Base-by-base conservation (phyloP, 1,139 yeast species). In the Kluyveromyces sp. region DNA sequence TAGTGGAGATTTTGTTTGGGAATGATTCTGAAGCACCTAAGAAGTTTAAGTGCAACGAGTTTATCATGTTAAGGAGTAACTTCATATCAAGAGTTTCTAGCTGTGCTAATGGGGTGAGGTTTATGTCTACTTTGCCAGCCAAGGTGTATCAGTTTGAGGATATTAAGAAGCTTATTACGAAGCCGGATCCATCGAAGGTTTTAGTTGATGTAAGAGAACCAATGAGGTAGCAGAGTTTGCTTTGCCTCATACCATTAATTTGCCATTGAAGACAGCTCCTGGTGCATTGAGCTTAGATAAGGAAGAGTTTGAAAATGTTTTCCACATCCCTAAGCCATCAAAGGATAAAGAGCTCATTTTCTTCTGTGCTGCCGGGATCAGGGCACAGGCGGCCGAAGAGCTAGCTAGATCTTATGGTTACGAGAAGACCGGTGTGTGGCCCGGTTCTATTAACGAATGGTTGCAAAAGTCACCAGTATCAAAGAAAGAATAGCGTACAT, bases 371-470 rank as follows among this genome's bases (percentile, higher is more conserved):
- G 96, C 87, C 4, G 98, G 98, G 46, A 86, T 89, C 42, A 80
- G 98, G 70, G 84, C 95, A 38, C 75, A 89, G 41, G 88, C 89
- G 49, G 94, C 97, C 39, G 96, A 89, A 61, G 95, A 86, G 60
- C 73, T 90, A 60, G 98, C 97, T 28, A 79, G 80, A 53, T 84
- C 95, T 32, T 86, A 82, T 68, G 98, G 97, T 21, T 92, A 89
- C 68, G 72, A 77, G 50, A 77, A 84, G 54, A 73, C 90, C 58
- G 85, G 87, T 47, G 81, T 83, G 60, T 84, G 90, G 67, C 69
- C 75, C 36, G 97, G 97, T 5, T 85, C 95, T 7, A 86, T 80
- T 67, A 81, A 78, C 59, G 97, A 90, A 65, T 90, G 97, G 97
- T 69, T 78, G 47, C 69, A 74, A 45, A 70, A 77, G 50, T 60